Base-by-base conservation (phyloP, 257 asterid species). In the Capsicum pubescens region DNA sequence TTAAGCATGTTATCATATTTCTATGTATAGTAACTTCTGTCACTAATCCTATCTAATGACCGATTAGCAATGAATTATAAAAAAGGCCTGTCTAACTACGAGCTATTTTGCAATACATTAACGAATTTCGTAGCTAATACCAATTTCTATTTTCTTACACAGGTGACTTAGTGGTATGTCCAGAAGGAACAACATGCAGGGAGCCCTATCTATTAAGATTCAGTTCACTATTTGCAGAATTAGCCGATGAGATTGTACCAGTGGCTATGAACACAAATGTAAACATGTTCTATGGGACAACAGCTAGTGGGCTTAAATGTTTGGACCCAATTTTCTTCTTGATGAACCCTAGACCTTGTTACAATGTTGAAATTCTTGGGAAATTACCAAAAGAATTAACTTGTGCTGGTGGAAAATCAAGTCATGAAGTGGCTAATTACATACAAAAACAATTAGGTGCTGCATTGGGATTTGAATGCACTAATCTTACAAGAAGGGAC, bases 181-280 rank as follows among this genome's bases (percentile, higher is more conserved):
- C 99, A 0, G 99, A 97, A 85, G 99, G 99, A 8, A 97, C 99
- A 13, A 97, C 99, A 0, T 97, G 99, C 84, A 84, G 98, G 17
- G 99, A 97, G 88, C 99, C 98, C 0, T 97, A 97, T 59, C 84
- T 97, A 13, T 60, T 97, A 67, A 83, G 99, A 46, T 97, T 97
- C 63, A 97, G 99, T 88, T 92, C 98, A 0, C 56, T 97, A 77
- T 97, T 97, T 74, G 99, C 99, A 0, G 98, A 97, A 52, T 52
- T 97, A 82, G 89, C 97, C 1, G 93, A 93, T 17, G 95, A 93
- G 35, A 93, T 97, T 5, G 97, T 97, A 0, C 99, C 98, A 11
- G 98, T 95, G n/a, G 99, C 99, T 0, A 80, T 97, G 80, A 86
- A 95, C 86, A 86, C 97, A 2, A 57, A 70, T 0, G 98, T 94